phyloP scores from a whole-genome alignment of 2,329 filamentous ascomycete species.

The Tolypocladium ovalisporum region DNA sequence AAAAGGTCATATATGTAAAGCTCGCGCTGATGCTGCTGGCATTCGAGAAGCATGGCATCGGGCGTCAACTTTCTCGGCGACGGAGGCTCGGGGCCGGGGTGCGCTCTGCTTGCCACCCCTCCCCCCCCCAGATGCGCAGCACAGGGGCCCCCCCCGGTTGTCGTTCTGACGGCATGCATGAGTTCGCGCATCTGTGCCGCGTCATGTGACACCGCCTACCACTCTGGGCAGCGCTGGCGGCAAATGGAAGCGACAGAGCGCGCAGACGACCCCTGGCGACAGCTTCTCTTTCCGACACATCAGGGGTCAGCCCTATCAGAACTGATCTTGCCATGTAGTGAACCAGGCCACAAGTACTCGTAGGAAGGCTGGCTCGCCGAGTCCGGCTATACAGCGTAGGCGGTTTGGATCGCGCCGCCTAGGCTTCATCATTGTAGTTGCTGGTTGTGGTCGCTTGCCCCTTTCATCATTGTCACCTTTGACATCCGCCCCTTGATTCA shows the following conservation, averaged over 20 bases:
- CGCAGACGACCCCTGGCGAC: background rate
- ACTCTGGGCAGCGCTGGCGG: background rate
- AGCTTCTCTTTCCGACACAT: background rate
- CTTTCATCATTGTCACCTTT: no score
- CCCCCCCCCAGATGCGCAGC: no score
- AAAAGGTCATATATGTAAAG: no score
- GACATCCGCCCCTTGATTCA: no score
- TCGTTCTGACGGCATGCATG: slow-evolving; percentile 5
- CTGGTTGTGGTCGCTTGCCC: no score
- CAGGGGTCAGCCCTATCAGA: background rate
- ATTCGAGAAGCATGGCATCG: no score
- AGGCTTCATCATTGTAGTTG: no score
- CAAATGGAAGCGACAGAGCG: background rate
- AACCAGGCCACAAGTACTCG: no score
- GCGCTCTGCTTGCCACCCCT: background rate
- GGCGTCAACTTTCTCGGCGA: no score
- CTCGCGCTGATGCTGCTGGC: background rate
- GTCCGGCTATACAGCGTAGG: no score
- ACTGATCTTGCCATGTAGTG: background rate
- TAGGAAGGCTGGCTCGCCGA: no score
- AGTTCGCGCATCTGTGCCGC: slow-evolving; percentile 2
- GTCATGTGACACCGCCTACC: slow-evolving; percentile 7
- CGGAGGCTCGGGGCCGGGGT: background rate
- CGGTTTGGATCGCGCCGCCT: no score
- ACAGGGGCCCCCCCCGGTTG: background rate